A percentile compares a stretch with the other conserved stretches of the same genome.
These are phyloP conservation scores for Calonectria hongkongensis DNA, from an alignment of 2,329 filamentous ascomycete species.

Conservation along the genomic window DNA sequence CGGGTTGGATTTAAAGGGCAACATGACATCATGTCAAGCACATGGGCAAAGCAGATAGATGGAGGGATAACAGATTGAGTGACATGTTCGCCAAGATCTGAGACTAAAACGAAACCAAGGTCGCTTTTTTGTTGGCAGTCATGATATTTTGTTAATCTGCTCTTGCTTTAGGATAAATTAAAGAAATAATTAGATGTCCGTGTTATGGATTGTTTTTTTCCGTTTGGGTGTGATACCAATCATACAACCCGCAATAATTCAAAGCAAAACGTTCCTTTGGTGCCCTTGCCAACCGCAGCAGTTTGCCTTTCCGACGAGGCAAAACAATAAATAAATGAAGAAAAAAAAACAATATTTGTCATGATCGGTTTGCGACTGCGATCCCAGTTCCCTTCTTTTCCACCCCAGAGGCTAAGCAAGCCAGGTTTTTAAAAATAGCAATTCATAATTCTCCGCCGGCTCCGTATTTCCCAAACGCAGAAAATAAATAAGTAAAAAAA, in stretches of 20 bases:
- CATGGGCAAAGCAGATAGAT: background rate
- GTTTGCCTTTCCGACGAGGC: background rate
- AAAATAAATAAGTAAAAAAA: constrained; percentile 1
- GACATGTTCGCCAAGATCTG: constrained; percentile 20
- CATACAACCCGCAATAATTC: background rate
- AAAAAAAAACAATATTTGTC: constrained; percentile 1
- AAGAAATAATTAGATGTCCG: constrained; percentile 19
- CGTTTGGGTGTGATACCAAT: constrained; percentile 4
- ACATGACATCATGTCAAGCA: constrained; percentile 2
- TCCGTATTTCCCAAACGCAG: constrained; percentile 32
- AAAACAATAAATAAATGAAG: background rate
- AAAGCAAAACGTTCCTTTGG: background rate
- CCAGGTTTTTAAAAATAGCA: constrained; percentile 8
- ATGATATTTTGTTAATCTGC: background rate
- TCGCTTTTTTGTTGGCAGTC: background rate
- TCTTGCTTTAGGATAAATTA: constrained; percentile 29
- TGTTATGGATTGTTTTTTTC: background rate
- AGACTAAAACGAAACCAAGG: background rate
- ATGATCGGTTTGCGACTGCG: constrained; percentile 1
- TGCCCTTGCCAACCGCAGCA: background rate
- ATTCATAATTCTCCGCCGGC: constrained; percentile 18
- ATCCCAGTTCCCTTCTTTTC: background rate
- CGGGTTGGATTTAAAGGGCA: constrained; percentile 64
- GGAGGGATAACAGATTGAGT: constrained; percentile 16
- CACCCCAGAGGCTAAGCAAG: background rate